phyloP scores from a whole-genome alignment of 306 rosid genomes.

The Biancaea sappan region DNA sequence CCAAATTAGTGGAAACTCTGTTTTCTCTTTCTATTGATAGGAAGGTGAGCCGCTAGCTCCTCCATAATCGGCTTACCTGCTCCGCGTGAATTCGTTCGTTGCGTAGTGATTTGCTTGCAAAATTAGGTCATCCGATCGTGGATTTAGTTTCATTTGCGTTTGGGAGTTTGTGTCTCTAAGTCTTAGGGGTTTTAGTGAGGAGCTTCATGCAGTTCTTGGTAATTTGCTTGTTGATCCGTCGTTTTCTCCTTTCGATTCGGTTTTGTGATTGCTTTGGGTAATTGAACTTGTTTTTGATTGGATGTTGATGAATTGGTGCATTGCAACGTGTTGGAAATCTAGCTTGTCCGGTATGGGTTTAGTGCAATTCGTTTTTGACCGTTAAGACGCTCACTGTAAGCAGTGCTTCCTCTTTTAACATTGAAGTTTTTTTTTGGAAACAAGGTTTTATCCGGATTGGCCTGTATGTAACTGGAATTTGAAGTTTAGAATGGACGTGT shows the following conservation, averaged over 20 bases:
- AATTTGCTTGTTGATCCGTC: slow-evolving; percentile 71
- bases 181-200: slow-evolving; percentile 65
- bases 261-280: slow-evolving; percentile 35
- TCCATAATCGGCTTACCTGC: slow-evolving; percentile 38
- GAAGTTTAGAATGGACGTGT: slow-evolving; percentile 36
- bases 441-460: slow-evolving; percentile 9
- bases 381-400: slow-evolving; percentile 39
- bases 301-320: slow-evolving; percentile 36
- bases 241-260: slow-evolving; percentile 39
- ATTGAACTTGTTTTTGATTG: slow-evolving; percentile 35
- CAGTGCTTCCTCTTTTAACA: slow-evolving; percentile 24
- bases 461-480: slow-evolving; percentile 26
- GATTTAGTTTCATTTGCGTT: slow-evolving; percentile 52
- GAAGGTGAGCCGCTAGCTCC: slow-evolving; percentile 52
- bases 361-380: slow-evolving; percentile 40
- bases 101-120: slow-evolving; percentile 38
- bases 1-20: slow-evolving; percentile 28
- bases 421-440: slow-evolving; percentile 14
- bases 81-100: slow-evolving; percentile 46
- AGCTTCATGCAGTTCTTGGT: slow-evolving; percentile 33
- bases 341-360: slow-evolving; percentile 34
- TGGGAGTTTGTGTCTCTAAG: slow-evolving; percentile 46
- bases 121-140: slow-evolving; percentile 46
- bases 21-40: slow-evolving; percentile 26
- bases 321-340: slow-evolving; percentile 35